These are phyloP conservation scores for Zea luxurians DNA, from an alignment of 176 grass and related monocot genomes.

Conservation along the genomic window DNA sequence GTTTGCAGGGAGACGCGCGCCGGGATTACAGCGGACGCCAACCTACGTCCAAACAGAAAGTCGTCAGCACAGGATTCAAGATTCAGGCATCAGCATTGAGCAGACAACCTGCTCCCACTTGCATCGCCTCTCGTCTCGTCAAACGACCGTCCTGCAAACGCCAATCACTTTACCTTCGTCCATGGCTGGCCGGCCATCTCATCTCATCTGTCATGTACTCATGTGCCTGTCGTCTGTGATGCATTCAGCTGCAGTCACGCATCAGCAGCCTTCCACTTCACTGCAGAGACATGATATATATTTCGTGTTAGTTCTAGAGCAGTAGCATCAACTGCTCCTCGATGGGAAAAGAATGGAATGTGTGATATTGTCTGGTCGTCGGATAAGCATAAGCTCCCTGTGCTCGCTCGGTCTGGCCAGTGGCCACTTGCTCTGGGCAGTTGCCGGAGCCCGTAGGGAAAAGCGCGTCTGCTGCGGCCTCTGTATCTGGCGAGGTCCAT, in stretches of 20 bases:
- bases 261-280: not conserved
- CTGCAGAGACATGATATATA: not conserved
- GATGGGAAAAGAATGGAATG: not conserved
- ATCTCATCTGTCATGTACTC: no score
- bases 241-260: not conserved
- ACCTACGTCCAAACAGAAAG: not conserved
- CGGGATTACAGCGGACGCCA: not conserved
- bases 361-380: not conserved
- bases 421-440: slow-evolving; percentile 18
- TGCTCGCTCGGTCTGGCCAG: no score
- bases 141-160: not conserved
- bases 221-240: no score
- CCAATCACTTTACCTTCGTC: not conserved
- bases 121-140: not conserved
- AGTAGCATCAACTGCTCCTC: slow-evolving; percentile 37
- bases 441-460: not conserved
- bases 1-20: not conserved
- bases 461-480: not conserved
- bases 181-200: not conserved
- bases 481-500: not conserved
- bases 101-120: slow-evolving; percentile 30
- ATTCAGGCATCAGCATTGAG: slow-evolving; percentile 9
- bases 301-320: not conserved
- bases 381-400: not conserved
- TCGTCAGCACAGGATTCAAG: not conserved